Evolutionary conservation across 208 protist species (phyloP).

Genomic region (Acanthamoeba lugdunensis): DNA sequence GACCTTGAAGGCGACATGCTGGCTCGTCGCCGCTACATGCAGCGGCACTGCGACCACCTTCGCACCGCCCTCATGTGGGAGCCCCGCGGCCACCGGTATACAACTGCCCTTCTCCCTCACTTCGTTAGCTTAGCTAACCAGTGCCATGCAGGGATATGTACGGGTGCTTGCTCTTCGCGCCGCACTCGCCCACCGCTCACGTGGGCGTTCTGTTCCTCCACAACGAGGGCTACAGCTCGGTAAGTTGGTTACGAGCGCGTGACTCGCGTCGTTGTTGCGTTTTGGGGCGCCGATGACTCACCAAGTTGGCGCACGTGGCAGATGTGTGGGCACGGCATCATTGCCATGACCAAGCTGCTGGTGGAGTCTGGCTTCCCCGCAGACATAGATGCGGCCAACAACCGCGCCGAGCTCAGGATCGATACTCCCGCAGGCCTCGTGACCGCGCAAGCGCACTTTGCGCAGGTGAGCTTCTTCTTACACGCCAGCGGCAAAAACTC

Average conservation of each 20-base stretch:
- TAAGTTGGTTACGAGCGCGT: background rate
- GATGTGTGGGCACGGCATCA: conserved; percentile 59
- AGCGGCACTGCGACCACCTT: background rate
- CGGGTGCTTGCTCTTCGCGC: conserved; percentile 7
- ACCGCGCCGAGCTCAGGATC: conserved; percentile 1
- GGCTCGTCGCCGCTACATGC: conserved; percentile 5
- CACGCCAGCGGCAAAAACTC: no score
- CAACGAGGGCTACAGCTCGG: conserved; percentile 44
- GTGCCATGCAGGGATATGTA: background rate
- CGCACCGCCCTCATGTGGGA: conserved; percentile 50
- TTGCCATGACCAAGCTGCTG: conserved; percentile 42
- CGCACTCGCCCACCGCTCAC: background rate
- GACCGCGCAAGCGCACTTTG: background rate
- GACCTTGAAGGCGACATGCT: conserved; percentile 34
- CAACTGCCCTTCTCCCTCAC: no score
- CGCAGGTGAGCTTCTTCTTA: background rate
- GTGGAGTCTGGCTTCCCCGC: conserved; percentile 28
- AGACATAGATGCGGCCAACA: background rate
- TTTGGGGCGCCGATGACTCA: background rate
- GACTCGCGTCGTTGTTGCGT: no score
- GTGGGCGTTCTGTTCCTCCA: conserved; percentile 52
- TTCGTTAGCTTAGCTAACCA: background rate
- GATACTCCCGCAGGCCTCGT: conserved; percentile 37
- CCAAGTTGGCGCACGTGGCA: background rate
- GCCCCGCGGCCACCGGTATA: conserved; percentile 31